Base-by-base conservation (phyloP, 2,329 filamentous ascomycete species). In the Alternaria alternata region DNA sequence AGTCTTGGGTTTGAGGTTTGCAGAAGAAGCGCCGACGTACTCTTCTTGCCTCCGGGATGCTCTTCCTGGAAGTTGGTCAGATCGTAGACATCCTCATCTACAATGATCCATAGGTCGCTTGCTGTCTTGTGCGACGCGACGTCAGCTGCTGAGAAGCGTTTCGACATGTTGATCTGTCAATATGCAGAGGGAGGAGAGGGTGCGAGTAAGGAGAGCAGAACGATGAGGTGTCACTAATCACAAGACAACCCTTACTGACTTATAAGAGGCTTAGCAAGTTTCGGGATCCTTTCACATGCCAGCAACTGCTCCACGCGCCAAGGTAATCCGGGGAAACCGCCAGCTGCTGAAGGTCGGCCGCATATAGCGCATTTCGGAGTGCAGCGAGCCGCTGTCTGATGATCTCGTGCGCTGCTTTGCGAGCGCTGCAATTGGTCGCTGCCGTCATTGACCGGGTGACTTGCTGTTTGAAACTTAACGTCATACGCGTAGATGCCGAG, bases 51-150 rank as follows among this genome's bases (percentile, higher is more conserved):
- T 87, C 92, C 93, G 11, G 80, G 80, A 66, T 83, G 82, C 66
- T 84, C 82, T 30, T 84, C 80, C 64, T 83, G 81, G 69, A 84
- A 85, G 64, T 81, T 93, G 71, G 93, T 96, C 72, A 98, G 79
- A 77, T 99, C 94, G 80, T 97, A 98, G 69, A 98, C 94, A 80
- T 98, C 94, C 73, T 94, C 91, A 69, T 98, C 94, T 68, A 98
- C 89, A 67, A 96, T 88, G 75, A 98, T 92, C 88, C 89, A 98
- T 63, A 97, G 85, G 77, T 89, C 90, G 75, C 93, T 88, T 46
- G 89, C 81, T 83, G 94, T 97, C 85, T 93, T 97, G 81, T 98
- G 94, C 81, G 91, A 88, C 77, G 94, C 89, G 65, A 99, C 94
- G 78, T 97, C 94, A 83, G 87, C 87, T 67, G 89, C 85, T 55